These are phyloP conservation scores for Venturia aucupariae DNA, from an alignment of 2,329 filamentous ascomycete species.

Conservation along the genomic window DNA sequence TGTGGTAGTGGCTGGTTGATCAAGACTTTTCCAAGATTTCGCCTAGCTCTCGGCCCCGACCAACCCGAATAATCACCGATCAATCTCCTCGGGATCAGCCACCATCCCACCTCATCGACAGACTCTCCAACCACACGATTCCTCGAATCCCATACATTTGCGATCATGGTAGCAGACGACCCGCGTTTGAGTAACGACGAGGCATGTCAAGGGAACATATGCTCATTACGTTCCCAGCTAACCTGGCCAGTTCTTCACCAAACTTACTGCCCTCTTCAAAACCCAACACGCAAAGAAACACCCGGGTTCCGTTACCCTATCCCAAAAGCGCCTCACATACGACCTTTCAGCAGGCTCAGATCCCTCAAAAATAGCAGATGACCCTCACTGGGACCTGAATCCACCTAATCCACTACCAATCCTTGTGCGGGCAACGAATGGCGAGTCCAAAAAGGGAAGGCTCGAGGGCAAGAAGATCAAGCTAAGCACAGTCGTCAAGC, in stretches of 20 bases:
- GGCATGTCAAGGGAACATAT: slow-evolving; percentile 28
- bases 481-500: slow-evolving; percentile 72
- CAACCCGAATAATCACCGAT: slow-evolving; percentile 6
- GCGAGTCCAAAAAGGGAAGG: slow-evolving; percentile 46
- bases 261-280: slow-evolving; percentile 59
- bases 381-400: slow-evolving; percentile 52
- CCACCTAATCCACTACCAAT: slow-evolving; percentile 56
- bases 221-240: background rate
- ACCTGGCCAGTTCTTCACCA: slow-evolving; percentile 59
- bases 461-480: slow-evolving; percentile 55
- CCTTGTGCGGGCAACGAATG: slow-evolving; percentile 77
- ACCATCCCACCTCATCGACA: slow-evolving; percentile 10
- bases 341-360: slow-evolving; percentile 23
- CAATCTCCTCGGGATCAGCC: background rate
- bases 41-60: too few relatives aligned
- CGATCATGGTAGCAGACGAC: slow-evolving; percentile 30
- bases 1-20: background rate
- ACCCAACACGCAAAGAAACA: slow-evolving; percentile 51
- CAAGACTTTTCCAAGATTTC: background rate
- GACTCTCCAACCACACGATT: slow-evolving; percentile 18
- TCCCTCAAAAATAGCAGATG: slow-evolving; percentile 32
- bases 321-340: slow-evolving; percentile 57
- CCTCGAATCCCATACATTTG: slow-evolving; percentile 20
- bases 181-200: slow-evolving; percentile 53
- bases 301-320: slow-evolving; percentile 64